These are phyloP conservation scores for Saccharomycopsis microspora DNA, from an alignment of 805 yeast genomes.

Conservation along the genomic window DNA sequence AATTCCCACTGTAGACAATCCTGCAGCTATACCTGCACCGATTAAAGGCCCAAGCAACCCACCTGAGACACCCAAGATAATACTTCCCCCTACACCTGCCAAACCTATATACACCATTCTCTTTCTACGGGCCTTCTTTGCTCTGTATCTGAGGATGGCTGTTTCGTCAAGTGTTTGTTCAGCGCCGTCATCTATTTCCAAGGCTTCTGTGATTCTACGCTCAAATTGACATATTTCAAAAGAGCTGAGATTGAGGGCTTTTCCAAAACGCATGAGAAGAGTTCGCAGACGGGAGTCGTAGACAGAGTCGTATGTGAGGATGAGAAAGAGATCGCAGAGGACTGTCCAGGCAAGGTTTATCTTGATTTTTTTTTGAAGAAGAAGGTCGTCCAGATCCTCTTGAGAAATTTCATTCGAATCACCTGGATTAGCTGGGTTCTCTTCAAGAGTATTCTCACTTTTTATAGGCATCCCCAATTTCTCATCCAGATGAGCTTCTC, in stretches of 20 bases:
- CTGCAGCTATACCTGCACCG: constrained; percentile 90
- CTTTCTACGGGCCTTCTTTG: constrained; percentile 51
- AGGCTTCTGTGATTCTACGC: constrained; percentile 76
- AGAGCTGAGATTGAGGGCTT: constrained; percentile 41
- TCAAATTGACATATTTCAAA: constrained; percentile 83
- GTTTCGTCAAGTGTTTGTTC: constrained; percentile 70
- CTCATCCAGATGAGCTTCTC: too few relatives aligned
- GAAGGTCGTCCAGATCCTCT: constrained; percentile 22
- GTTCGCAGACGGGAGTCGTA: constrained; percentile 87
- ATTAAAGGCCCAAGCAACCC: constrained; percentile 95
- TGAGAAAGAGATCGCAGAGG: constrained; percentile 78
- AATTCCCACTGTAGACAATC: constrained; percentile 87
- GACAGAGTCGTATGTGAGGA: constrained; percentile 68
- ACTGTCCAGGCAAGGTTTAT: constrained; percentile 89
- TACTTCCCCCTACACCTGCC: constrained; percentile 93
- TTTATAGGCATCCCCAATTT: too few relatives aligned
- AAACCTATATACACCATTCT: constrained; percentile 82
- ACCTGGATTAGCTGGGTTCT: too few relatives aligned
- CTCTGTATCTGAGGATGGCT: constrained; percentile 56
- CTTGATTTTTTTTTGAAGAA: constrained; percentile 30
- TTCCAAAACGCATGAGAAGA: constrained; percentile 58
- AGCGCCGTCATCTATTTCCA: constrained; percentile 77
- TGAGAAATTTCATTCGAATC: too few relatives aligned
- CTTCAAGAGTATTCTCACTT: too few relatives aligned
- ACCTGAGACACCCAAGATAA: constrained; percentile 89